phyloP scores from a whole-genome alignment of 108 stramenopile species.

The Cyclotella cryptica region DNA sequence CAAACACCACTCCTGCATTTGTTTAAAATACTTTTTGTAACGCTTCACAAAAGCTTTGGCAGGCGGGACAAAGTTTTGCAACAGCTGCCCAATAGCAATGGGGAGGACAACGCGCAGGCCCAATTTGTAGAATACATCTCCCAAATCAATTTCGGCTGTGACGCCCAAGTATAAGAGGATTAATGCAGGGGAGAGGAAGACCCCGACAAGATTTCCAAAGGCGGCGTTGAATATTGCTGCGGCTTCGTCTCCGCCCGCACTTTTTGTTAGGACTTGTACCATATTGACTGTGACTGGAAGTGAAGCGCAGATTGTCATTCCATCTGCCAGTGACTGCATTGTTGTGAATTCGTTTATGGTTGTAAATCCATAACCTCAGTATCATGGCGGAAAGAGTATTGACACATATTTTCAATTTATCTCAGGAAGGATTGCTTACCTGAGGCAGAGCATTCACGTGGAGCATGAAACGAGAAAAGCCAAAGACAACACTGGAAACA shows the following conservation, averaged over 20 bases:
- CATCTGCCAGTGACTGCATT: slow-evolving; percentile 47
- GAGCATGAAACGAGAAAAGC: slow-evolving; percentile 61
- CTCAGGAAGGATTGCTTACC: not conserved
- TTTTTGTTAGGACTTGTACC: slow-evolving; percentile 82
- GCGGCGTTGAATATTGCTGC: slow-evolving; percentile 81
- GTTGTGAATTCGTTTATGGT: not conserved
- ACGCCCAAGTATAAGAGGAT: slow-evolving; percentile 63
- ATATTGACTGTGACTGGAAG: slow-evolving; percentile 88
- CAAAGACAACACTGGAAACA: slow-evolving; percentile 69
- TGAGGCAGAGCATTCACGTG: slow-evolving; percentile 44
- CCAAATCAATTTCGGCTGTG: slow-evolving; percentile 51
- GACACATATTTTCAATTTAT: not conserved
- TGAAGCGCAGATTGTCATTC: slow-evolving; percentile 79
- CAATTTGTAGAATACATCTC: slow-evolving; percentile 60
- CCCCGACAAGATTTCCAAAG: slow-evolving; percentile 68
- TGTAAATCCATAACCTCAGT: too few relatives aligned
- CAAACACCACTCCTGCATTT: slow-evolving; percentile 57
- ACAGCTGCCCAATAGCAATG: slow-evolving; percentile 59
- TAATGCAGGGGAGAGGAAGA: slow-evolving; percentile 68
- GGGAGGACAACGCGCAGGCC: slow-evolving; percentile 64
- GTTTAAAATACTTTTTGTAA: slow-evolving; percentile 60
- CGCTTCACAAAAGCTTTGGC: slow-evolving; percentile 55
- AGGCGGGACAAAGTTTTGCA: slow-evolving; percentile 49
- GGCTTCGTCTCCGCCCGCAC: slow-evolving; percentile 84
- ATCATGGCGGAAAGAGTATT: not conserved